These are phyloP conservation scores for Balamuthia mandrillaris DNA, from an alignment of 208 protist genomes.

Conservation along the genomic window DNA sequence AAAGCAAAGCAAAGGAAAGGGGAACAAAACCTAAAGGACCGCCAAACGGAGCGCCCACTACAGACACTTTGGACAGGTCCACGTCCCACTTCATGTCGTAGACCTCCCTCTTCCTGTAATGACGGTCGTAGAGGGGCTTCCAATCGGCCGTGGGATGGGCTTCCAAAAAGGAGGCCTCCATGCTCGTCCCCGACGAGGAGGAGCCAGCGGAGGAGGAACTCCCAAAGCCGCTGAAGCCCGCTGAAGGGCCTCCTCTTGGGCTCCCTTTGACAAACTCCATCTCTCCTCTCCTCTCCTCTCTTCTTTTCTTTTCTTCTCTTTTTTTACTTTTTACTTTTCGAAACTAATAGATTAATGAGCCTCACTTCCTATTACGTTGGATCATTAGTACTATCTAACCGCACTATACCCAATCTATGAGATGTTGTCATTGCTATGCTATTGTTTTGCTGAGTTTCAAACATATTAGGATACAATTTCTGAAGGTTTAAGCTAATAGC, in stretches of 20 bases:
- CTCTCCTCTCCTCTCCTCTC: neutral
- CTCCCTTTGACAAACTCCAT: too few species aligned
- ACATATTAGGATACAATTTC: too few species aligned
- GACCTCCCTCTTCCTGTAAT: slow-evolving; percentile 25
- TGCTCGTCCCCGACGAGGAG: neutral
- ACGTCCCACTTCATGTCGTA: slow-evolving; percentile 43
- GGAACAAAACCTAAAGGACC: slow-evolving; percentile 43
- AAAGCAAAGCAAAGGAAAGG: neutral
- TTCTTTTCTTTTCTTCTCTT: neutral
- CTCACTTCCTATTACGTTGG: too few species aligned
- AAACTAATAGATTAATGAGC: too few species aligned
- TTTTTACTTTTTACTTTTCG: neutral
- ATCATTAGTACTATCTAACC: too few species aligned
- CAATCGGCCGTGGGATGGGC: neutral
- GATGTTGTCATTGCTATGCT: too few species aligned
- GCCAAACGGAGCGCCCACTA: slow-evolving; percentile 45
- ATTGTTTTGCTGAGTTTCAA: too few species aligned
- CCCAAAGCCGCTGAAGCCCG: neutral
- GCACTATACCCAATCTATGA: too few species aligned
- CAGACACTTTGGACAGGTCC: slow-evolving; percentile 48
- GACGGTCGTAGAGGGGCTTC: slow-evolving; percentile 18
- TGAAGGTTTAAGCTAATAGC: too few species aligned
- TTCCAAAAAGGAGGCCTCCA: neutral
- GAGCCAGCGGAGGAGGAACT: neutral
- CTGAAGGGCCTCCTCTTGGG: neutral